Conservation (phyloP, 163 green algal genomes). For the Volvox carteri region DNA sequence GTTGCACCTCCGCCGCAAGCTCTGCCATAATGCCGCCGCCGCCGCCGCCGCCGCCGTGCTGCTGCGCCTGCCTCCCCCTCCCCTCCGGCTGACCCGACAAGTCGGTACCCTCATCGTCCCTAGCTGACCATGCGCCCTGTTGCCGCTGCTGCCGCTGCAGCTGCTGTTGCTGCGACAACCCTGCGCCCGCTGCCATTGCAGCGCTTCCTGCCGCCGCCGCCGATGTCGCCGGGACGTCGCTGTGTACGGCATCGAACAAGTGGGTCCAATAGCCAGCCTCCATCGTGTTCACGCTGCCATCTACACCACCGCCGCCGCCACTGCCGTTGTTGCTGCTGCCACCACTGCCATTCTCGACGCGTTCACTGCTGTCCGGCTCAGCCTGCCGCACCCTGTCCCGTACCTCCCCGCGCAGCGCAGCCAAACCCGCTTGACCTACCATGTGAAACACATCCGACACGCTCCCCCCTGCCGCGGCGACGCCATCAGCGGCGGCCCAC, state of each 20-base stretch:
- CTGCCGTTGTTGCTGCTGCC: background rate
- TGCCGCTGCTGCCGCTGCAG: background rate
- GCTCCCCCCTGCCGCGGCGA: background rate
- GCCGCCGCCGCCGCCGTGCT: background rate
- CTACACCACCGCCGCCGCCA: background rate
- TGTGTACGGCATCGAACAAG: background rate
- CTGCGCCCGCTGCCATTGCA: background rate
- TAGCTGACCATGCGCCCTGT: too few species aligned
- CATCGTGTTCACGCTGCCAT: background rate
- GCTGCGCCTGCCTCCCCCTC: background rate
- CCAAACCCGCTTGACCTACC: background rate
- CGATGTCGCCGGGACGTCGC: background rate
- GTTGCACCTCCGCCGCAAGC: slow-evolving; percentile 6
- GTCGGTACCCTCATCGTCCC: background rate
- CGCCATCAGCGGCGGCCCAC: background rate
- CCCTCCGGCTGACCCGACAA: background rate
- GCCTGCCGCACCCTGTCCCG: background rate
- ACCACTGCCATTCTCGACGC: background rate
- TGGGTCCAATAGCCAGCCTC: background rate
- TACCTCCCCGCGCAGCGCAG: background rate
- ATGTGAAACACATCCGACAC: background rate
- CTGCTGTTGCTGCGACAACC: background rate
- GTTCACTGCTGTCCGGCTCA: background rate
- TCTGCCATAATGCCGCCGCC: background rate
- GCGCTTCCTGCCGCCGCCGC: background rate